Evolutionary conservation across 2,329 filamentous ascomycete species (phyloP).

Genomic region (Didymella pinodella): DNA sequence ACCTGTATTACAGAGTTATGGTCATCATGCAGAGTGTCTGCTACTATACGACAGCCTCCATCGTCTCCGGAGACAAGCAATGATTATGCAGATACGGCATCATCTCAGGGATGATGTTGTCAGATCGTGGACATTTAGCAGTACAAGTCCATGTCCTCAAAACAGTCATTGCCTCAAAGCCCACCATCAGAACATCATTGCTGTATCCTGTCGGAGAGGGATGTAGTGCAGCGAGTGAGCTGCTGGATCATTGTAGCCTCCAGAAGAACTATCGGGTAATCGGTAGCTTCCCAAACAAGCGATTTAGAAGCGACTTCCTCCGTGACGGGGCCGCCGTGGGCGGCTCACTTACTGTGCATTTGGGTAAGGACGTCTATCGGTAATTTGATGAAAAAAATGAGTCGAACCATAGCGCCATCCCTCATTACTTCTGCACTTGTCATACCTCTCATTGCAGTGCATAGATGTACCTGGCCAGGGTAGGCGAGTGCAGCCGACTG

Average conservation of each 20-base stretch:
- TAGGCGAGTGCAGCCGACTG: too few species aligned
- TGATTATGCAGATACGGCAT: neutral
- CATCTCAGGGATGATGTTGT: neutral
- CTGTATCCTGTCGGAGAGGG: too few species aligned
- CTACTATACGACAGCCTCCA: neutral
- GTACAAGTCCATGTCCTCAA: neutral
- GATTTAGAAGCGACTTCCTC: neutral
- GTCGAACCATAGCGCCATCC: too few species aligned
- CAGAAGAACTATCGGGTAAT: too few species aligned
- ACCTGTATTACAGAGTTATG: too few species aligned
- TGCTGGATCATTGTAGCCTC: neutral
- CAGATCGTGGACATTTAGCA: neutral
- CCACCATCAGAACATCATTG: neutral
- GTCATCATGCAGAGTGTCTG: too few species aligned
- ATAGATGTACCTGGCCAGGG: neutral
- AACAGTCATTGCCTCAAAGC: too few species aligned
- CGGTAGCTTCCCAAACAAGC: too few species aligned
- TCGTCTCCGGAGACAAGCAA: neutral
- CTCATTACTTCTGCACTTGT: neutral
- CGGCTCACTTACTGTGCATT: neutral
- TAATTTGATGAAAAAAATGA: too few species aligned
- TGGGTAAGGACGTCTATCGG: neutral
- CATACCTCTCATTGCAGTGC: neutral
- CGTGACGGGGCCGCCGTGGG: neutral
- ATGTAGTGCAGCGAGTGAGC: neutral